These are phyloP conservation scores for Curvularia hawaiiensis DNA, from an alignment of 2,329 filamentous ascomycete genomes.

Conservation along the genomic window DNA sequence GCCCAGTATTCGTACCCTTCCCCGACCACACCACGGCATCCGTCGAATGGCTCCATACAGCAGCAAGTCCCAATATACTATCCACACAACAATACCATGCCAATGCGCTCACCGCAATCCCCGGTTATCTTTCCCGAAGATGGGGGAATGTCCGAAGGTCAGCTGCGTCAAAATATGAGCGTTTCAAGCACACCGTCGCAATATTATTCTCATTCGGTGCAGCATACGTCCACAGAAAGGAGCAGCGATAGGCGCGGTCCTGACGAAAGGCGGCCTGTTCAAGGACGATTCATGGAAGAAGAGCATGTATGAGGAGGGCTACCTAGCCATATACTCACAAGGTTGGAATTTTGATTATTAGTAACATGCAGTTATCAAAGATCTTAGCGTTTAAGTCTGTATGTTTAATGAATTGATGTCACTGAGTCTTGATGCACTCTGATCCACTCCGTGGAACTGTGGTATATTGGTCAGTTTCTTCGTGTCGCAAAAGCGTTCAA, in stretches of 20 bases:
- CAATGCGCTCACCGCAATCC: slow-evolving; percentile 19
- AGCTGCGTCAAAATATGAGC: background rate
- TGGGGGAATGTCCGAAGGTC: slow-evolving; percentile 16
- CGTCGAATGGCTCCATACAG: slow-evolving; percentile 13
- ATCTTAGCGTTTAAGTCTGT: background rate
- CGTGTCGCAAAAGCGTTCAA: background rate
- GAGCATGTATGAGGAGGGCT: slow-evolving; percentile 5
- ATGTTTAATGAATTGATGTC: background rate
- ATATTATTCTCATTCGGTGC: background rate
- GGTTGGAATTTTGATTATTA: background rate
- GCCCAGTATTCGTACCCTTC: slow-evolving; percentile 33
- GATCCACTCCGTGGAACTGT: background rate
- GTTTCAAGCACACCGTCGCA: background rate
- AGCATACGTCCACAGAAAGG: slow-evolving; percentile 3
- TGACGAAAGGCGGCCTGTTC: slow-evolving; percentile 5
- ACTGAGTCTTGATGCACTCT: background rate
- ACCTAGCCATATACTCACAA: background rate
- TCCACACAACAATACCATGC: slow-evolving; percentile 31
- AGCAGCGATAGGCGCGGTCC: background rate
- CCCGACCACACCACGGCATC: slow-evolving; percentile 26
- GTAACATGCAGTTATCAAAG: background rate
- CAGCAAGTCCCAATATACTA: slow-evolving; percentile 37
- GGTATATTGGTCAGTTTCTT: background rate
- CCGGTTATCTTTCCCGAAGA: slow-evolving; percentile 23
- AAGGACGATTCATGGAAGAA: slow-evolving; percentile 16